Evolutionary conservation across 2,329 filamentous ascomycete species (phyloP), one percentile per base, ranked within the genome.

Genomic region (Aspergillus oerlinghausenensis): DNA sequence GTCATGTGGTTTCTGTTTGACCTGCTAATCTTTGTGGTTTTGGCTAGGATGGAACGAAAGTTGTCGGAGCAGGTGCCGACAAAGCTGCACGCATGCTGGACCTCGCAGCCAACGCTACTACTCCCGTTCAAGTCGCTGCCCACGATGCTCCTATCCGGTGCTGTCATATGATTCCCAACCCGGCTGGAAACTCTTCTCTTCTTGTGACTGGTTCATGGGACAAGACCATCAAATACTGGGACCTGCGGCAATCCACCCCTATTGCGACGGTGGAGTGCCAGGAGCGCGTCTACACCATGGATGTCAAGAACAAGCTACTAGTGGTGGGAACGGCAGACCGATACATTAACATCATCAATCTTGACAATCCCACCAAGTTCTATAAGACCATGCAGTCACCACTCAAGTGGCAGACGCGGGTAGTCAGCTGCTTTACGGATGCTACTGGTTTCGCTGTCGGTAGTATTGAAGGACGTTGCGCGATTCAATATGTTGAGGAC

Each of bases 401-500:
- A 3, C 83, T 99, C 48, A 99, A 99, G 79, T 99, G 92, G 91
- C 94, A 99, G 81, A 99, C 94, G 1, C 83, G 93, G 57, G 91
- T 95, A 11, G 90, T 97, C 52, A 94, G 89, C 78, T 97, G 93
- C 79, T 99, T 99, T 73, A 86, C 88, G 14, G 93, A 99, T 72
- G 89, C 91, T 6, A 87, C 86, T 0, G 94, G 94, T 5, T 99
- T 96, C 70, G 94, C 94, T 1, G 90, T 99, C 51, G 94, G 94
- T 54, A 96, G 90, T 71, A 96, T 99, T 67, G 94, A 99, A 74
- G 94, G 94, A 29, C 88, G 94, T 55, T 99, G 94, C 73, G 94
- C 94, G 1, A 99, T 99, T 62, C 94, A 99, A 73, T 97, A 99
- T 68, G 91, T 97, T 38, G 93, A 99, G 68, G 94, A 99, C 47